Evolutionary conservation across 495 filamentous ascomycete species (phyloP), one percentile per base, ranked within the genome.

Genomic region (Lophiotrema nucula): DNA sequence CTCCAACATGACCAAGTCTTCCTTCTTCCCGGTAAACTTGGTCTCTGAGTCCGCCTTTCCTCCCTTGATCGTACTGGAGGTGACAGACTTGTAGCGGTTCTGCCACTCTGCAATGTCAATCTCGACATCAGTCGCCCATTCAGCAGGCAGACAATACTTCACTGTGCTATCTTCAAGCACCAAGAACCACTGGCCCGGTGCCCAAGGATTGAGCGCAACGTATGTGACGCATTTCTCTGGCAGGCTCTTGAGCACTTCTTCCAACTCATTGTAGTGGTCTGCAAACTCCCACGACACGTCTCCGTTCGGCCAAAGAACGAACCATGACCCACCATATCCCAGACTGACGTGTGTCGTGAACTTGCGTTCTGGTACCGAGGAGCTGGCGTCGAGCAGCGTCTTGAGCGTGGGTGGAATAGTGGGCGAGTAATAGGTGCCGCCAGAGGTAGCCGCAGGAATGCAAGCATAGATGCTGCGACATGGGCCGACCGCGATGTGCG

Each of bases 291-390:
- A 47, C 23, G 43, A 21, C 21, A 47, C 43, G 18, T 47, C 43
- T 3, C 43, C 43, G 23, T 47, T 47, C 6, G 43, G 43, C 43
- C 43, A 47, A 3, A 47, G 8, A 3, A 47, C 43, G 43, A 23
- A 47, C 43, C 43, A 47, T 26, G 43, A 21, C 15, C 23, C 43
- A 6, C 43, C 43, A n/a, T 22, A 47, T 3, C 43, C 43, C 6
- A 47, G 43, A 22, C 43, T 22, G 8, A 47, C 43, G 3, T 47
- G 43, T 6, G 43, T n/a, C 16, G 43, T 47, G 43, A 47, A 47
- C 21, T 25, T 47, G 8, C 43, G 16, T 22, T 47, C 6, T 21
- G 43, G 43, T 6, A 4, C 21, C 8, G 31, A 8, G 8, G 43
- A 47, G n/a, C 23, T 47, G 8, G 16, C 11, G 23, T 47, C 43